Base-by-base conservation (phyloP, 1,284 basidiomycete species). In the Cutaneotrichosporon daszewskae region DNA sequence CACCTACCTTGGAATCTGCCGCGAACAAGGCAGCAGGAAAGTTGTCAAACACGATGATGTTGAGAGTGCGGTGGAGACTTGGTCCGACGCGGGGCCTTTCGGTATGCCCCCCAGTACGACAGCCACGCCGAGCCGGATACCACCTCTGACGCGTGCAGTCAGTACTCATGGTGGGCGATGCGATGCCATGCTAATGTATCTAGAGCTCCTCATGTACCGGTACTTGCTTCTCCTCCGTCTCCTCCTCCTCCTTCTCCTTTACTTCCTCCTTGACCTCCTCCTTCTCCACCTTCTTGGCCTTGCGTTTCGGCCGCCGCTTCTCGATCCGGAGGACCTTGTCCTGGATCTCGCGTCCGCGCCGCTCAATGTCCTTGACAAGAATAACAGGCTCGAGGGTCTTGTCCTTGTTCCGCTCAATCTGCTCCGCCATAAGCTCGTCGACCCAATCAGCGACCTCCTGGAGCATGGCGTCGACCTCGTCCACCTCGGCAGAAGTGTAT, bases 401-500 rank as follows among this genome's bases (percentile, higher is more conserved):
- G 59, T 85, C 79, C 66, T 80, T 76, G 37, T 84, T 79, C 38
- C 66, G 66, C 73, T 82, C 84, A 13, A 64, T 55, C 72, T 94
- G 90, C 70, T 80, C 81, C 72, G 84, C 82, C 31, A 90, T 83
- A 68, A 79, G 79, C 44, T 79, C 80, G 55, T 81, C 76, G 50
- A 94, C 72, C 88, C 90, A 95, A 25, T 66, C 55, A 70, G 87
- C 85, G 58, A 87, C 81, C 38, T 86, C 85, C 61, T 77, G 79
- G 49, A 92, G 72, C 44, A 80, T 75, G 60, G 76, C 78, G 66
- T 89, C 83, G 17, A 94, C 79, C 5, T 63, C 74, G 45, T 83
- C 81, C 23, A 94, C 74, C 66, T 94, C 91, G n/a, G 82, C 83
- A 22, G 74, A 64, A 3, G 87, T 89, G 79, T 83, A 91, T 60